phyloP scores from a whole-genome alignment of 2,329 filamentous ascomycete species.

The Apiospora kogelbergensis region DNA sequence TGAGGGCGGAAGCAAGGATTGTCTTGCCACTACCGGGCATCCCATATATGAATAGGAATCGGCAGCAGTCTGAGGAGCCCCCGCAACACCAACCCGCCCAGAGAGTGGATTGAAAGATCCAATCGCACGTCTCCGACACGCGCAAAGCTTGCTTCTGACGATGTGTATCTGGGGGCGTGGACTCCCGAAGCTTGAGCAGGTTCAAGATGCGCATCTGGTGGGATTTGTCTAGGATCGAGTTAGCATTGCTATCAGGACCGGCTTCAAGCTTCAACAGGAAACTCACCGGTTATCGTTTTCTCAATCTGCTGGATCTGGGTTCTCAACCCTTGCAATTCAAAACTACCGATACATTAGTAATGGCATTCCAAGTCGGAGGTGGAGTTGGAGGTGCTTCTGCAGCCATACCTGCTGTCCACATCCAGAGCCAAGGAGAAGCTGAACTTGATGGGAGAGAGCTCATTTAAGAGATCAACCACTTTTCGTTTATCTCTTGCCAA shows the following conservation, averaged over 20 bases:
- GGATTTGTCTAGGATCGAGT: neutral
- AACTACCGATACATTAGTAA: neutral
- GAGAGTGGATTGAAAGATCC: neutral
- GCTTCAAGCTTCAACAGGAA: neutral
- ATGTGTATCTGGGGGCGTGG: neutral
- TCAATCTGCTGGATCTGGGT: neutral
- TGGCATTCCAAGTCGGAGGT: rapidly evolving
- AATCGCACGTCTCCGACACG: neutral
- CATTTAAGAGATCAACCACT: neutral
- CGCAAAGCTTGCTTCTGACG: neutral
- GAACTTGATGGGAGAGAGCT: neutral
- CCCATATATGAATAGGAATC: constrained; percentile 20
- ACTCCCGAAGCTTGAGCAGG: neutral
- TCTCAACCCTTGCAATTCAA: neutral
- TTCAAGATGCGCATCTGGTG: neutral
- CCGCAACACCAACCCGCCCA: neutral
- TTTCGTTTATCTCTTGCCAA: neutral
- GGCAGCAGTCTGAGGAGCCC: neutral
- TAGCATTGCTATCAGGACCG: neutral
- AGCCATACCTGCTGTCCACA: neutral
- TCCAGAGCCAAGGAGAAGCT: neutral
- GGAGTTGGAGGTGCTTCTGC: too few relatives aligned
- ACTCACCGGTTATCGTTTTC: neutral
- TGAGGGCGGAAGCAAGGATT: constrained; percentile 26
- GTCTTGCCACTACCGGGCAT: constrained; percentile 28